A percentile compares a stretch with the other conserved stretches of the same genome.
These are phyloP conservation scores for Parietichytrium sp. DNA, from an alignment of 108 stramenopile species.

Conservation along the genomic window DNA sequence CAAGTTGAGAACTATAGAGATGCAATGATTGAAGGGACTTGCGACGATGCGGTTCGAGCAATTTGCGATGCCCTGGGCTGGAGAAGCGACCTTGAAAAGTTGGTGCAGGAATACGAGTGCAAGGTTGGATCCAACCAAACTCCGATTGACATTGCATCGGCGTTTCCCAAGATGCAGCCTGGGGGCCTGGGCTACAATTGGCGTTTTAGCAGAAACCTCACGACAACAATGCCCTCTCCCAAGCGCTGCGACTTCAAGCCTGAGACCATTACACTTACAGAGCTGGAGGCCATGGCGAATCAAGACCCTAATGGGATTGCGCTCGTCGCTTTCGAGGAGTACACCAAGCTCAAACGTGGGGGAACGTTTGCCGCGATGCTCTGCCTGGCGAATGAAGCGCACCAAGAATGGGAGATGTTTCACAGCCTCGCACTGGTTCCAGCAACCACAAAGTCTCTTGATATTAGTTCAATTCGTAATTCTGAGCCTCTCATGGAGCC, in stretches of 20 bases:
- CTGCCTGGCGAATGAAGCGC: constrained; percentile 14
- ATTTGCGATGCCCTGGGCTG: constrained; percentile 39
- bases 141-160: not conserved
- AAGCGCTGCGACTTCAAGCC: not conserved
- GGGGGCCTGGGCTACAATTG: constrained; percentile 19
- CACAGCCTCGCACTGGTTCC: constrained; percentile 6
- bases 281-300: not conserved
- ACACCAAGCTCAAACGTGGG: not conserved
- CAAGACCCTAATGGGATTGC: not conserved
- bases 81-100: constrained; percentile 30
- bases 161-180: constrained; percentile 1
- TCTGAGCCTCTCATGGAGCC: constrained; percentile 17
- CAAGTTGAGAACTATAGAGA: constrained; percentile 66
- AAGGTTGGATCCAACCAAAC: not conserved
- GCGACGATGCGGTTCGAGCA: constrained; percentile 60
- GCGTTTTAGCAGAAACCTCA: not conserved
- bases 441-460: not conserved
- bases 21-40: constrained; percentile 72
- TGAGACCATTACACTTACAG: not conserved
- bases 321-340: not conserved
- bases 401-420: not conserved
- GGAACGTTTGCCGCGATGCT: constrained; percentile 20
- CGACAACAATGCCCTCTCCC: not conserved
- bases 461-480: constrained; percentile 3
- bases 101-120: constrained; percentile 24